phyloP scores from a whole-genome alignment of 805 yeast genomes.

The Nakazawaea anatomiae region DNA sequence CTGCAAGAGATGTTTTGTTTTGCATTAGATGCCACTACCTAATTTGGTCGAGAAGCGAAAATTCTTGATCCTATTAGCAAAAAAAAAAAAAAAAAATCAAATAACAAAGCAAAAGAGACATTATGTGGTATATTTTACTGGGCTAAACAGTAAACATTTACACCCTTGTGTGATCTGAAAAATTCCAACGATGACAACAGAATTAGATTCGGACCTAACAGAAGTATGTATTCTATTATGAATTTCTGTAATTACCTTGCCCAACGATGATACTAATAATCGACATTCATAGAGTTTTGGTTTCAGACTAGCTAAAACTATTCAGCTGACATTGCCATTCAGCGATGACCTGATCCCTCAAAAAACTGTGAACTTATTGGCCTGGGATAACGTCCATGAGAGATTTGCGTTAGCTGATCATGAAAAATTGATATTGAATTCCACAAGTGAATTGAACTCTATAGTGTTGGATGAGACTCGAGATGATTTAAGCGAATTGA shows the following conservation, averaged over 20 bases:
- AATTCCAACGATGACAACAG: neutral
- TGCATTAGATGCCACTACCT: too few species aligned
- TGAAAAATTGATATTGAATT: conserved; percentile 27
- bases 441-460: conserved; percentile 25
- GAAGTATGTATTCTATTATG: neutral
- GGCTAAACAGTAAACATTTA: too few species aligned
- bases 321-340: conserved; percentile 1
- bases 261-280: too few species aligned
- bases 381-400: conserved; percentile 26
- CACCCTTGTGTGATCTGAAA: too few species aligned
- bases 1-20: too few species aligned
- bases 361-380: conserved; percentile 23
- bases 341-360: conserved; percentile 10
- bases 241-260: too few species aligned
- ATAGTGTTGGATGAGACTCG: conserved; percentile 16
- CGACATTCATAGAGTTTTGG: conserved; percentile 3
- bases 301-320: conserved; percentile 2
- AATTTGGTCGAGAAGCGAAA: too few species aligned
- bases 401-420: conserved; percentile 34
- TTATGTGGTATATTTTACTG: too few species aligned
- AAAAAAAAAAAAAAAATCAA: too few species aligned
- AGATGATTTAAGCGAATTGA: conserved; percentile 14
- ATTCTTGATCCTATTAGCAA: too few species aligned
- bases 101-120: too few species aligned
- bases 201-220: neutral